Conservation (phyloP, 805 yeast genomes). For the Isabelozyma pseudorhagii region DNA sequence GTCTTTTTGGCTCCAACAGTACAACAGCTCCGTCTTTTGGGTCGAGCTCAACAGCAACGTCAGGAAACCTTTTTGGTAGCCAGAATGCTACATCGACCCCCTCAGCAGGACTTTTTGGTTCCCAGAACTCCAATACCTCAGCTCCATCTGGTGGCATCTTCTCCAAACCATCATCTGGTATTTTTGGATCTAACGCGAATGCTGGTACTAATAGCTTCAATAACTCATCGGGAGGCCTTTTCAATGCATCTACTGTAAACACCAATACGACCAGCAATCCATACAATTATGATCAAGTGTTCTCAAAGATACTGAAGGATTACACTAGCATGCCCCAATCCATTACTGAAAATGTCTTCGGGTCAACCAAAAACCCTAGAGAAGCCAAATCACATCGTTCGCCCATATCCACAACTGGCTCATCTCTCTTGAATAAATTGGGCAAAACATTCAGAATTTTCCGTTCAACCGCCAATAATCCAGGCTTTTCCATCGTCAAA, state of each 20-base stretch:
- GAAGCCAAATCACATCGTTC: background rate
- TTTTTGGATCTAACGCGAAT: too few relatives aligned
- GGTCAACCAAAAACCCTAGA: conserved; percentile 8
- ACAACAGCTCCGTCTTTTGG: background rate
- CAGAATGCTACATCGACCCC: background rate
- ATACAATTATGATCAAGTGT: conserved; percentile 24
- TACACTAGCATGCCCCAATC: conserved; percentile 28
- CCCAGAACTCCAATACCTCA: background rate
- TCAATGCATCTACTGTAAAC: background rate
- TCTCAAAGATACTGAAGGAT: conserved; percentile 16
- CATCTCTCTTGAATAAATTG: conserved; percentile 27
- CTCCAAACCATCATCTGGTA: background rate
- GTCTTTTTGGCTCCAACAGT: conserved; percentile 9
- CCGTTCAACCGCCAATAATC: conserved; percentile 11
- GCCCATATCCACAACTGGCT: background rate
- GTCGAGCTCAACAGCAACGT: background rate
- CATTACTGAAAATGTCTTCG: conserved; percentile 25
- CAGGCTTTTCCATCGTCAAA: conserved; percentile 12
- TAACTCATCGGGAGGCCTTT: background rate
- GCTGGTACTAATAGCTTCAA: too few relatives aligned
- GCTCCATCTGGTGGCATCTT: conserved; percentile 16
- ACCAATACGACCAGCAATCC: conserved; percentile 17
- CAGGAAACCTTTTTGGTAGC: conserved; percentile 1
- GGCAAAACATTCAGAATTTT: conserved; percentile 34
- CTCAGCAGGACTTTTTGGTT: background rate